Evolutionary conservation across 106 monocot species (phyloP).

Genomic region (Platanthera zijinensis): DNA sequence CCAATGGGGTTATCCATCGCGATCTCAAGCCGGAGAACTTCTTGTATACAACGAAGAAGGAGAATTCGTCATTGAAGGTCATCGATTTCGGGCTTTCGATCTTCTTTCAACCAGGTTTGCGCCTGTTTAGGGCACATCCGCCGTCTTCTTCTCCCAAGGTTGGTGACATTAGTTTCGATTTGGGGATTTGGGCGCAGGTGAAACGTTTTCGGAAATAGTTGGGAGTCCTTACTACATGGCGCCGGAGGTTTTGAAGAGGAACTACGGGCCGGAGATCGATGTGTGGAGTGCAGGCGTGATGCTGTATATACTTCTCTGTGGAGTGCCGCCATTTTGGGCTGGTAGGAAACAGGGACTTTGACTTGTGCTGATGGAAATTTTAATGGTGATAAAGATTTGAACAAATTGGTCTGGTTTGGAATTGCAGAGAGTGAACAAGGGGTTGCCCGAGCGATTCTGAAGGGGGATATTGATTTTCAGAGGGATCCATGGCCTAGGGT

Average conservation of each 20-base stretch:
- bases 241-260: conserved; percentile 10
- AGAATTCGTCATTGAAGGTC: conserved; percentile 1
- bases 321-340: conserved; percentile 17
- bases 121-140: not conserved
- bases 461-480: not conserved
- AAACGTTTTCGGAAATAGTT: conserved; percentile 2
- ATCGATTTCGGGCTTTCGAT: conserved; percentile 11
- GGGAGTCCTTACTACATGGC: conserved; percentile 16
- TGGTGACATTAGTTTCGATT: not conserved
- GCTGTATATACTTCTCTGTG: conserved; percentile 13
- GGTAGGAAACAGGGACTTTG: not conserved
- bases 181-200: not conserved
- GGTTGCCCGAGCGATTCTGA: conserved; percentile 6
- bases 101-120: conserved; percentile 5
- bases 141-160: not conserved
- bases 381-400: not conserved
- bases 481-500: conserved; percentile 12
- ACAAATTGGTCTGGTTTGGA: not conserved
- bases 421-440: conserved; percentile 10
- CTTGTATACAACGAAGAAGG: conserved; percentile 1
- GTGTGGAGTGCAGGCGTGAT: conserved; percentile 19
- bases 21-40: conserved; percentile 16
- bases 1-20: conserved; percentile 3
- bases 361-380: not conserved
- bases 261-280: conserved; percentile 13